phyloP scores from a whole-genome alignment of 805 yeast genomes.

The Ogataea nitratoaversa region DNA sequence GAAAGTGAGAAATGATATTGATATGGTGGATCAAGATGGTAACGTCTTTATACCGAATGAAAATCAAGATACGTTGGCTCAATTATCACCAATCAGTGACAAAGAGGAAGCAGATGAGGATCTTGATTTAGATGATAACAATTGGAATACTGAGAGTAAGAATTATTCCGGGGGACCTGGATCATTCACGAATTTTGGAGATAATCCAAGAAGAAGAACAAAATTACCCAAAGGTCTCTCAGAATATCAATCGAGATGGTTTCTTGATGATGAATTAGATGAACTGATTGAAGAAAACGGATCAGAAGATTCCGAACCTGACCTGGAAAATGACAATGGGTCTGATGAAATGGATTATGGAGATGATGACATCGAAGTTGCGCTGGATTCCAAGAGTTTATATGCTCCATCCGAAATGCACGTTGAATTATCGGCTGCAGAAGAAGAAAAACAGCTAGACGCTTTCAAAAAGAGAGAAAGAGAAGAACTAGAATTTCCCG shows the following conservation, averaged over 20 bases:
- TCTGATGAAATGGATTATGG: conserved; percentile 35
- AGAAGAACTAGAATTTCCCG: conserved; percentile 92
- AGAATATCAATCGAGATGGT: conserved; percentile 74
- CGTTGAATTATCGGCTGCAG: conserved; percentile 74
- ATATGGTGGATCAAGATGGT: conserved; percentile 15
- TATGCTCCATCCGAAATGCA: conserved; percentile 47
- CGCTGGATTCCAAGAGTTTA: conserved; percentile 17
- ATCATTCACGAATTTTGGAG: conserved; percentile 14
- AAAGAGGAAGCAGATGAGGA: conserved; percentile 37
- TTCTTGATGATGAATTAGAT: conserved; percentile 54
- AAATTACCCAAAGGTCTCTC: conserved; percentile 68
- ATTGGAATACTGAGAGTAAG: conserved; percentile 15
- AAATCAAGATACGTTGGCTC: conserved; percentile 55
- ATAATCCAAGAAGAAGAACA: conserved; percentile 25
- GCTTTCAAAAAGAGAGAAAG: conserved; percentile 64
- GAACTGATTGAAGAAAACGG: conserved; percentile 37
- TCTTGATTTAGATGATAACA: conserved; percentile 30
- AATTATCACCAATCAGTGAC: conserved; percentile 51
- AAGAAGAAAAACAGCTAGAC: conserved; percentile 72
- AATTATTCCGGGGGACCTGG: conserved; percentile 8
- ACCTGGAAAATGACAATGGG: conserved; percentile 19
- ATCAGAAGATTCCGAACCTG: conserved; percentile 37
- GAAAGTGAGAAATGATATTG: conserved; percentile 8
- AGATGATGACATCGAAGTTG: conserved; percentile 45
- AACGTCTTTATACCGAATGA: conserved; percentile 32